Base-by-base conservation (phyloP, 2,329 filamentous ascomycete species). In the Zymoseptoria crescenta region DNA sequence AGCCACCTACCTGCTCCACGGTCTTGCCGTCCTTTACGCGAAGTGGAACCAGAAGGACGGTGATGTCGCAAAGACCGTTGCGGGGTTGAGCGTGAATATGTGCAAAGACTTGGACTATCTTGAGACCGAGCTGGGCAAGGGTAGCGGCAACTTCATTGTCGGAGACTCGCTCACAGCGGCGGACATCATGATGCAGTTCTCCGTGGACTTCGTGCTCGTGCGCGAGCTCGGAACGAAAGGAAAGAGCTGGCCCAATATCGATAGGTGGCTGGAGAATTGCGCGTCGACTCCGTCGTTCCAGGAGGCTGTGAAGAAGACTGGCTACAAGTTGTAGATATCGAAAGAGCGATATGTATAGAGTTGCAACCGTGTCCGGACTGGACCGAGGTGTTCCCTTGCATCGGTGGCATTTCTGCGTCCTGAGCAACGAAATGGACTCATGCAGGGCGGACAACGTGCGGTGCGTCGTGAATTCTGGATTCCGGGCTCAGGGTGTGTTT, bases 161-260 rank as follows among this genome's bases (percentile, higher is more conserved):
- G 77, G 78, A 0, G 72, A 77, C 10, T 58, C 70, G 4, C 65
- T 78, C 5, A 77, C 74, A 1, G 74, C 72, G 6, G 78, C 76
- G 41, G 77, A 80, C 68, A 72, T 74, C 49, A 76, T 78, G 74
- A 76, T 79, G 74, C 69, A 73, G 5, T 78, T 79, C 53, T 73
- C 69, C 4, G 67, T 72, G 5, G 64, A 72, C 0, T 77, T 78
- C 59, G 76, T 79, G 29, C 60, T 78, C 5, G 65, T 59, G 20
- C 71, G 71, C 50, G 65, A 72, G 56, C 59, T 78, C 58, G 76
- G 74, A 0, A 74, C 70, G 4, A 57, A 69, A 48, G 73, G 71
- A 0, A 73, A 68, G 60, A 69, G 67, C 56, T 75, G 70, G 69
- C 62, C 64, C 52, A 69, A 60, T 53, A 59, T 73, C 21, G 67